Evolutionary conservation across 495 filamentous ascomycete genomes (phyloP), one percentile per base, ranked within the genome.

Genomic region (Hypoxylon fuscum): DNA sequence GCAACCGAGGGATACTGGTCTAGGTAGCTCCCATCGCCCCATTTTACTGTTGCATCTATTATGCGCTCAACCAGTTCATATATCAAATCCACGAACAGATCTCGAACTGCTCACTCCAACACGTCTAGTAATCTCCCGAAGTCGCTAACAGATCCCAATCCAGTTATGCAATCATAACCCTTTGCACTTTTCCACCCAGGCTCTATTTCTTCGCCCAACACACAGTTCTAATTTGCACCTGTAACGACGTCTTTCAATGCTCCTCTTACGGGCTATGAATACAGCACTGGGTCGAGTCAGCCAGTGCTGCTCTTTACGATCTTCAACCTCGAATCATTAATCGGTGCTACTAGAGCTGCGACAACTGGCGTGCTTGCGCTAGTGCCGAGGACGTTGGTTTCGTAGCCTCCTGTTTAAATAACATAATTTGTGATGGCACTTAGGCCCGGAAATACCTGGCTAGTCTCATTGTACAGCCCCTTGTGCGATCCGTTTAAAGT

Each of bases 361-460:
- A 79, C 68, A 0, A 78, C 75, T 0, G 77, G 77, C 4, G 76
- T 74, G 31, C 68, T 72, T 5, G 77, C 77, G 38, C 74, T 76
- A 2, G 77, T 79, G 11, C 77, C 77, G 7, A 73, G 59, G n/a
- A 78, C 74, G 23, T 68, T 70, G 15, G 38, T 59, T 15, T 69
- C 50, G 14, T 59, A 54, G 2, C 75, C 76, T 1, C 66, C 70
- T 27, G 68, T 58, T 23, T 70, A 51, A 38, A 77, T 77, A 54
- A 71, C 66, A 40, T 77, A 79, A 8, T 66, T 70, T 1, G 70
- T 72, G 1, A 76, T 64, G 8, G 77, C 77, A 17, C 72, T 68
- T 11, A 96, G 84, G 66, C 95, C 92, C 0, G 92, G 91, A 44
- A 89, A 84, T 0, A 83, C 92, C 37, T 90, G 82, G 0, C 91